phyloP scores from a whole-genome alignment of 129 eudicot genomes.

The Pseudognaphalium luteoalbum region DNA sequence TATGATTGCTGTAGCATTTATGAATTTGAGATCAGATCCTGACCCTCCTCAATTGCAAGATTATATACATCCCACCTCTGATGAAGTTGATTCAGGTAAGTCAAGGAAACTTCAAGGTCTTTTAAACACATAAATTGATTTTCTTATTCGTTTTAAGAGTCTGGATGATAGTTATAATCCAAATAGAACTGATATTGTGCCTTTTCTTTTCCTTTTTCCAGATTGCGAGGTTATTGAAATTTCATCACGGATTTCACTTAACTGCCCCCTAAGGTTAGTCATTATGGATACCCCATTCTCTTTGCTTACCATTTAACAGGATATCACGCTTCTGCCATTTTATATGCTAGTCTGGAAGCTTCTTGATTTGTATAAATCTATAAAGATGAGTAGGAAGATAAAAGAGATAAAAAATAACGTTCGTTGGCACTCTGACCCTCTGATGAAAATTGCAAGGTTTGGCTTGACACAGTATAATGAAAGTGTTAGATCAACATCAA shows the following conservation, averaged over 20 bases:
- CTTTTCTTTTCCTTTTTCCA: slow-evolving; percentile 6
- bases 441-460: neutral
- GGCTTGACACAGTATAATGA: neutral
- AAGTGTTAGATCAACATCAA: neutral
- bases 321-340: too few species aligned
- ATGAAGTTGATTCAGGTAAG: slow-evolving; percentile 33
- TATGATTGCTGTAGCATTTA: slow-evolving; percentile 32
- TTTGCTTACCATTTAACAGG: neutral
- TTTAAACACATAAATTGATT: slow-evolving; percentile 6
- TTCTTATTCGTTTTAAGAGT: neutral
- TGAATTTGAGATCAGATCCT: slow-evolving; percentile 24
- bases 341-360: too few species aligned
- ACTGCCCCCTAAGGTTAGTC: slow-evolving; percentile 32
- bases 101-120: slow-evolving; percentile 13
- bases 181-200: neutral
- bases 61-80: slow-evolving; percentile 27
- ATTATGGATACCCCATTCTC: neutral
- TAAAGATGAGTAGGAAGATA: too few species aligned
- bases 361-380: too few species aligned
- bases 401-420: too few species aligned
- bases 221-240: slow-evolving; percentile 19
- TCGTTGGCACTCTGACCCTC: slow-evolving; percentile 44
- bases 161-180: neutral
- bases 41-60: slow-evolving; percentile 36
- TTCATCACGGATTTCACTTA: slow-evolving; percentile 34